Evolutionary conservation across 257 asterid species (phyloP), one percentile per base, ranked within the genome.

Genomic region (Plantago ovata): DNA sequence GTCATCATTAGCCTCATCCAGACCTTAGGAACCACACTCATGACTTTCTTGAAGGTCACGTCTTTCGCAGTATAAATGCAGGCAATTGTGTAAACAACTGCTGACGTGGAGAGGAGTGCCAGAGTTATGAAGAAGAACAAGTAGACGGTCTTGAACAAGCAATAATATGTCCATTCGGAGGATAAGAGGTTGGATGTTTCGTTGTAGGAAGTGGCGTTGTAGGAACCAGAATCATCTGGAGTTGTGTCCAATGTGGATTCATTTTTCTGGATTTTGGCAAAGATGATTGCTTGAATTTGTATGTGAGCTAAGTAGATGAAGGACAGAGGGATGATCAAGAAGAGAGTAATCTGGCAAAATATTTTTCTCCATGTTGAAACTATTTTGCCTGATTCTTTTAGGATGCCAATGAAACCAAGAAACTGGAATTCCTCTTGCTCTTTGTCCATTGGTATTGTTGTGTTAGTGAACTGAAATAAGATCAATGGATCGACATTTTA

Each of bases 71-170:
- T 86, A 76, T 84, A 89, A 44, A 84, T 78, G 68, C 85, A 89
- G 11, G 95, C 97, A 56, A 84, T 66, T 23, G 93, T 84, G 77
- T 89, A 89, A 42, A 89, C 97, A 14, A 89, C 92, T 0, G 97
- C 97, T 4, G 97, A 72, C 2, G 95, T 89, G 1, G 97, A 86
- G 11, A 89, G 81, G 10, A 89, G 95, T 18, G 82, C 50, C 43
- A 89, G 79, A 15, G 84, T 36, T 42, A 86, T 62, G 89, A 84
- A 80, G 66, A 89, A 80, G 0, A 80, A 3, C 51, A 82, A 68
- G 69, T 89, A 89, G 12, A 59, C 78, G 3, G 80, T 55, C 42
- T 89, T 84, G 94, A 89, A 86, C 22, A 81, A 55, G 62, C 75
- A 1, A 55, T 73, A 77, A 10, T 58, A 16, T 14, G 79, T 57